Evolutionary conservation across 352 stramenopile species (phyloP), one percentile per base, ranked within the genome.

Genomic region (Peronospora belbahrii): DNA sequence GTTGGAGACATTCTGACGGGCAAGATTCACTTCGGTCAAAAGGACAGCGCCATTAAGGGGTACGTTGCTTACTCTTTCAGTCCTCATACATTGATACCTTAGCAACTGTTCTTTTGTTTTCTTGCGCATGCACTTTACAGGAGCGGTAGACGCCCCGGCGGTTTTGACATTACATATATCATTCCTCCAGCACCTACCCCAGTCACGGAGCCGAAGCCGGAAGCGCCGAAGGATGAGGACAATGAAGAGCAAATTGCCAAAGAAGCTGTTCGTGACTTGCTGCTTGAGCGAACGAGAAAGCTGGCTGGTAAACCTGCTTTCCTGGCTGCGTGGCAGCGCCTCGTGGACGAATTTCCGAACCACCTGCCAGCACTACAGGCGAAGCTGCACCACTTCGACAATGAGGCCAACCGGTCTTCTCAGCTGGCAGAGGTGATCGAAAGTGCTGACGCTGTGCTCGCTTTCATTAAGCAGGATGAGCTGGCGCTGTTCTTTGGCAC

Each of bases 401-500:
- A 62, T 2, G 76, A 89, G 25, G 65, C 67, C 14, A 63, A 66
- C 35, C 70, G 79, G 2, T 48, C 60, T 23, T 52, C 39, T n/a
- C 56, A 70, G 22, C 52, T 90, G 11, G 15, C 42, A 2, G 62
- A 81, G 2, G 70, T 93, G 17, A 48, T 88, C 11, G 53, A 62
- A 11, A 70, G 70, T 1, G 74, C 77, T 0, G 70, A 88, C 19
- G 61, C 60, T 1, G 71, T 88, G 45, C 56, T 93, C 0, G 46
- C 37, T 5, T 51, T 71, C 19, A 87, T 90, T 43, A 63, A 83
- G 18, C 56, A 85, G 36, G 59, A 86, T 30, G 74, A 77, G 9
- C 50, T 93, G 39, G 81, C 81, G 15, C 48, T 71, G 15, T 88
- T 81, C 65, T 93, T 87, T 42, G 81, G 81, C 11, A 84, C 74